Evolutionary conservation across 495 filamentous ascomycete species (phyloP).

Genomic region (Massariosphaeria phaeospora): DNA sequence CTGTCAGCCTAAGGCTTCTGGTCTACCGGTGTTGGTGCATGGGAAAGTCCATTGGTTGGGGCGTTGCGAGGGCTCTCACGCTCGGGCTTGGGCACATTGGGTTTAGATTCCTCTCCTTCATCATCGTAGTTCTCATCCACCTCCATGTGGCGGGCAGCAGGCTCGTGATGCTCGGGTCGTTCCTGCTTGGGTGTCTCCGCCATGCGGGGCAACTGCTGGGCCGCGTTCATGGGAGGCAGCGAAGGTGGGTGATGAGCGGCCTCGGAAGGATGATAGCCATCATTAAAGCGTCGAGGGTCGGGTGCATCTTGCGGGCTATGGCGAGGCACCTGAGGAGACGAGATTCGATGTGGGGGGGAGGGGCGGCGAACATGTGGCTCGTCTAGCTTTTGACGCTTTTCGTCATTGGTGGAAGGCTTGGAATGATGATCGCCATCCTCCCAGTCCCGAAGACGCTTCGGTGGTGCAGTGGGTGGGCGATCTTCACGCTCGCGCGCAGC

Average conservation of each 20-base stretch:
- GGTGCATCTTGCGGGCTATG: constrained; percentile 81
- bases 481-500: constrained; percentile 79
- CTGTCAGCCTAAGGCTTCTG: constrained; percentile 14
- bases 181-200: constrained; percentile 32
- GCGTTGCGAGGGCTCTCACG: constrained; percentile 43
- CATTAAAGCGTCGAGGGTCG: constrained; percentile 55
- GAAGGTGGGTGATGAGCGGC: constrained; percentile 79
- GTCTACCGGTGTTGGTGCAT: constrained; percentile 36
- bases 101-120: constrained; percentile 77
- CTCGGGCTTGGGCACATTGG: constrained; percentile 48
- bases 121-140: constrained; percentile 97
- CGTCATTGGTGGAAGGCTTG: constrained; percentile 75
- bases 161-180: constrained; percentile 50
- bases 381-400: constrained; percentile 77
- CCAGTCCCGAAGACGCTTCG: constrained; percentile 87
- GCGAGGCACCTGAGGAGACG: constrained; percentile 49
- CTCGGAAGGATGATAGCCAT: constrained; percentile 83
- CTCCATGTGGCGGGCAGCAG: constrained; percentile 89
- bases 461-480: constrained; percentile 63
- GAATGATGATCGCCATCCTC: constrained; percentile 74
- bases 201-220: constrained; percentile 29
- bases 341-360: constrained; percentile 26
- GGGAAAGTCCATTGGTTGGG: constrained; percentile 27
- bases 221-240: constrained; percentile 54
- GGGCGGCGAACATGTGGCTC: constrained; percentile 62